Base-by-base conservation (phyloP, 2,329 filamentous ascomycete species). In the Sporothrix inflata region DNA sequence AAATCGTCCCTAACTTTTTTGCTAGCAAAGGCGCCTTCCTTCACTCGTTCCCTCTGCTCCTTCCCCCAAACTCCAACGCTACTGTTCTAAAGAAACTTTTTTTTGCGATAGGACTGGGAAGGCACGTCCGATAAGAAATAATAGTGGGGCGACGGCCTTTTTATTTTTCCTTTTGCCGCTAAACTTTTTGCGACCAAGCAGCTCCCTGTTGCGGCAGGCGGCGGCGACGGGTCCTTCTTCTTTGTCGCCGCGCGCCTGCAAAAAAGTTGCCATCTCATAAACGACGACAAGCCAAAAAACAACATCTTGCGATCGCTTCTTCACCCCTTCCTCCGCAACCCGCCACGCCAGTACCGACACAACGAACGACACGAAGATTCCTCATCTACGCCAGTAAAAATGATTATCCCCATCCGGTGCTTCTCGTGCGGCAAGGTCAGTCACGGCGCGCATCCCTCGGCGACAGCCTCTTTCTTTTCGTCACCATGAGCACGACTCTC, bases 401-500 rank as follows among this genome's bases (percentile, higher is more conserved):
- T 99, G 96, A 99, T 99, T 83, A 98, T 99, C 77, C 96, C 96
- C 2, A 93, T 99, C 76, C 94, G 96, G 77, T 99, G 96, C 85
- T 99, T 99, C 84, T 98, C 96, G 73, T 99, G 96, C 83, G 96
- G 96, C 83, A 99, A 99, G 93, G 96, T 97, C 83, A 73, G 83
- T 77, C 24, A 21, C 55, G 34, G 24, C 55, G 21, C 21, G 9
- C 21, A 9, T 34, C 30, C 11, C 14, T n/a, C 16, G 21, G 12
- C 19, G 34, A 40, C 38, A 11, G 21, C 38, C 21, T 60, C 40
- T n/a, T 27, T 34, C 34, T 49, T 57, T 7, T 5, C 3, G 9
- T 42, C 14, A 16, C 60, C n/a, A 11, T 40, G 27, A 24, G 0
- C 30, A 16, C 55, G 12, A 2, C 34, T 9, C 9, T 27, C 34